Conservation (phyloP, 352 stramenopile species). For the Phytophthora palmivora region DNA sequence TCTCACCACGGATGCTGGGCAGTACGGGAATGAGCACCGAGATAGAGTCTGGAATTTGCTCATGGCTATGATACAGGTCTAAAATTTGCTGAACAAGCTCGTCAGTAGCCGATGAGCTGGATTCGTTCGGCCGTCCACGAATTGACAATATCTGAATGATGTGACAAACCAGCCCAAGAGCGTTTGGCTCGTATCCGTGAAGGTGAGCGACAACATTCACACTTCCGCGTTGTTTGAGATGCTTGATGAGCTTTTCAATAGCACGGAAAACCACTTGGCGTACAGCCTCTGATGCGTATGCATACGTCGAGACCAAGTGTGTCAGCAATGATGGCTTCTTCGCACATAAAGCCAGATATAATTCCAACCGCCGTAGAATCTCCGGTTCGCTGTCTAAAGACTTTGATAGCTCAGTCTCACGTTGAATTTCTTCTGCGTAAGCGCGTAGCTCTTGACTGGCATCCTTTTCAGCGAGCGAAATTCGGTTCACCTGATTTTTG, state of each 20-base stretch:
- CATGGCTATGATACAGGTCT: slow-evolving; percentile 64
- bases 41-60: slow-evolving; percentile 66
- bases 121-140: slow-evolving; percentile 47
- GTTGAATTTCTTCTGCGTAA: slow-evolving; percentile 53
- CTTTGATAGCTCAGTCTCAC: slow-evolving; percentile 44
- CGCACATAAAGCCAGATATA: slow-evolving; percentile 76
- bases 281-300: slow-evolving; percentile 60
- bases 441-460: slow-evolving; percentile 41
- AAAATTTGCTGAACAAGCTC: slow-evolving; percentile 74
- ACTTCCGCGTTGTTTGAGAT: slow-evolving; percentile 74
- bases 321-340: slow-evolving; percentile 74
- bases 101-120: slow-evolving; percentile 33
- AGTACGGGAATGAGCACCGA: slow-evolving; percentile 76
- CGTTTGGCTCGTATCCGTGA: slow-evolving; percentile 61
- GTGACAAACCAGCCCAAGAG: slow-evolving; percentile 76
- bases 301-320: slow-evolving; percentile 70
- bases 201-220: slow-evolving; percentile 72
- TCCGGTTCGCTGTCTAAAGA: slow-evolving; percentile 58
- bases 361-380: slow-evolving; percentile 71
- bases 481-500: slow-evolving; percentile 36
- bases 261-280: slow-evolving; percentile 76
- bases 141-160: slow-evolving; percentile 78
- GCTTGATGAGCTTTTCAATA: slow-evolving; percentile 89
- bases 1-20: slow-evolving; percentile 57
- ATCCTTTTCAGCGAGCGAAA: slow-evolving; percentile 33